These are phyloP conservation scores for Penicillium sp. DNA, from an alignment of 2,329 filamentous ascomycete genomes.

Conservation along the genomic window DNA sequence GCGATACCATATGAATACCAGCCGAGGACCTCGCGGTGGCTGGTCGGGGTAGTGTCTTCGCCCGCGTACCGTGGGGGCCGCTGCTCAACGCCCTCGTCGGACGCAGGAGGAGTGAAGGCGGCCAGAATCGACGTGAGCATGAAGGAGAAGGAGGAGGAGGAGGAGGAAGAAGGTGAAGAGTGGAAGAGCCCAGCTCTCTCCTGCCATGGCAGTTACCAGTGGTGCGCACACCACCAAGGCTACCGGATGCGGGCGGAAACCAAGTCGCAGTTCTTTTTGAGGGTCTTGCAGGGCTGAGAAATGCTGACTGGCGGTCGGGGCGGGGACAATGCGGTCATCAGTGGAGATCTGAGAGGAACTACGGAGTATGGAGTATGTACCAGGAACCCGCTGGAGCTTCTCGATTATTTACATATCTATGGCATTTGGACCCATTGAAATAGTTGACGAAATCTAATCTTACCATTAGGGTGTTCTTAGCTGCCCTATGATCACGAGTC, in stretches of 20 bases:
- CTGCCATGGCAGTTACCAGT: background rate
- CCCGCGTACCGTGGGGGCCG: constrained; percentile 68
- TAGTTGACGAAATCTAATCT: no score
- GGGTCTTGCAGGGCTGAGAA: background rate
- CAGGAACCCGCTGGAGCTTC: background rate
- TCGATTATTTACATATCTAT: no score
- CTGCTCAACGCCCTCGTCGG: constrained; percentile 30
- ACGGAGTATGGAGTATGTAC: no score
- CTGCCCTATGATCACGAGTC: no score
- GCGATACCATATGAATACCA: constrained; percentile 96
- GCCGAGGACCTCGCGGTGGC: constrained; percentile 77
- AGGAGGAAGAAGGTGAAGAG: constrained; percentile 18
- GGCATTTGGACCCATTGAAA: no score
- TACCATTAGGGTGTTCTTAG: no score
- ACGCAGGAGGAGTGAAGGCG: constrained; percentile 25
- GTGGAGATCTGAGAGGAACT: background rate
- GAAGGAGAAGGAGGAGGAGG: constrained; percentile 20
- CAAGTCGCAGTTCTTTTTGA: background rate
- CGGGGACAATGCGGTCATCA: constrained; percentile 7
- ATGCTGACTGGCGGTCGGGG: background rate
- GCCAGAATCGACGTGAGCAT: constrained; percentile 31
- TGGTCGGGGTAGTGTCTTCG: constrained; percentile 85
- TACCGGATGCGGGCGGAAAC: constrained; percentile 27
- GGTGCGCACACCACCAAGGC: background rate
- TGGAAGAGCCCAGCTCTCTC: background rate